These are phyloP conservation scores for Scheffersomyces illinoinensis DNA, from an alignment of 1,139 yeast genomes.

Conservation along the genomic window DNA sequence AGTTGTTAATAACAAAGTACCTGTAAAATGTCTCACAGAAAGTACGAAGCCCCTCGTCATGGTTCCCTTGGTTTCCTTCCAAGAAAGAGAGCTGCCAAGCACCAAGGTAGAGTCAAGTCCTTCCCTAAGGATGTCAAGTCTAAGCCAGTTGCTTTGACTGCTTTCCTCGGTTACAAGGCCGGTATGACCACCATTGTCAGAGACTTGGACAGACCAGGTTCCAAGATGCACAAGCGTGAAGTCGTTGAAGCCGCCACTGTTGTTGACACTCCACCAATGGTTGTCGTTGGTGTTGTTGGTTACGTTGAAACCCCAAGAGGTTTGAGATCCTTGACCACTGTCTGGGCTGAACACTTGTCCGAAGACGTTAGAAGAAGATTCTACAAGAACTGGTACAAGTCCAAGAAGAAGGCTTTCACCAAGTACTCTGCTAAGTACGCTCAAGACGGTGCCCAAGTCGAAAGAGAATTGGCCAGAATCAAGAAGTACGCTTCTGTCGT, in stretches of 20 bases:
- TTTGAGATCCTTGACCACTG: conserved; percentile 98
- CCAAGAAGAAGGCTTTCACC: conserved; percentile 99
- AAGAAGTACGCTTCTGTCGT: conserved; percentile 98
- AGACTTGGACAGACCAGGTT: conserved; percentile 99
- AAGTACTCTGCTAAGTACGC: conserved; percentile 99
- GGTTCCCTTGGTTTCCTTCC: conserved; percentile 99
- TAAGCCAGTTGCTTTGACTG: conserved; percentile 98
- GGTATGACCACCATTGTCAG: conserved; percentile 99
- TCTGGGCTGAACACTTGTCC: conserved; percentile 99
- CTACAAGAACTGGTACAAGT: conserved; percentile 99
- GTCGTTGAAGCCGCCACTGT: conserved; percentile 99
- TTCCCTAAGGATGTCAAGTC: conserved; percentile 99
- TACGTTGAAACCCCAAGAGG: conserved; percentile 99
- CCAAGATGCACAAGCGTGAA: conserved; percentile 99
- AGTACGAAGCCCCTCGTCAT: conserved; percentile 99
- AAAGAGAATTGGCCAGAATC: conserved; percentile 98
- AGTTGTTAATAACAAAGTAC: conserved; percentile 27
- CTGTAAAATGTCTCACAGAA: conserved; percentile 93
- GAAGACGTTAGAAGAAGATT: conserved; percentile 99
- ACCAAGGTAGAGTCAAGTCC: conserved; percentile 98
- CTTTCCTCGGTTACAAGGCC: conserved; percentile 99
- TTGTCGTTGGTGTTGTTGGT: conserved; percentile 99
- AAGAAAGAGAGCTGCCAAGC: conserved; percentile 99
- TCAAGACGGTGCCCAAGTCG: conserved; percentile 83
- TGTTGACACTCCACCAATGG: conserved; percentile 99